Percentiles rank a stretch among this genome's conserved stretches.
Evolutionary conservation across 129 eudicot species (phyloP).

Genomic region (Saussurea involucrata): DNA sequence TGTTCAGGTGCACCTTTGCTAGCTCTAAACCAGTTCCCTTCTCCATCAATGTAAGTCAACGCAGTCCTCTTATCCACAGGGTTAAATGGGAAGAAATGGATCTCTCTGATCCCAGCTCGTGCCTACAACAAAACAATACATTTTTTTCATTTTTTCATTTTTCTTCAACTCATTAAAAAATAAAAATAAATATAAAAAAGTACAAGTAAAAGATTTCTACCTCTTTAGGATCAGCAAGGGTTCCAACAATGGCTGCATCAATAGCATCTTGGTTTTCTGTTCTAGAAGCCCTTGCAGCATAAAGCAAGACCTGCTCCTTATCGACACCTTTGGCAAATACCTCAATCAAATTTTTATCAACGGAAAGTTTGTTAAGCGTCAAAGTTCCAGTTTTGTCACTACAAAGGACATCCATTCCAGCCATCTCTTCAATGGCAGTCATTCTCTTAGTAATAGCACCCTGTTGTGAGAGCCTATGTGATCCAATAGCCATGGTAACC

Average conservation of each 20-base stretch:
- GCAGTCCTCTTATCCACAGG: conserved; percentile 86
- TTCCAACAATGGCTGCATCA: conserved; percentile 74
- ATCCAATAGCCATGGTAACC: conserved; percentile 81
- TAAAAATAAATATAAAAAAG: too few species aligned
- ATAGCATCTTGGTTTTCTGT: conserved; percentile 75
- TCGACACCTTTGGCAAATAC: conserved; percentile 65
- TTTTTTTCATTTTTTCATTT: neutral
- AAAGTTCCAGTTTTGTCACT: conserved; percentile 76
- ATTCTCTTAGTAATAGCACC: conserved; percentile 82
- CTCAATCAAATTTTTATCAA: conserved; percentile 55
- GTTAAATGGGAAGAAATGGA: conserved; percentile 71
- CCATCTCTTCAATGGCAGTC: conserved; percentile 84
- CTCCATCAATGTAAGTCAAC: conserved; percentile 53
- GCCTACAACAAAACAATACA: conserved; percentile 35
- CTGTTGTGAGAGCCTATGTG: conserved; percentile 67
- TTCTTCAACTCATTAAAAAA: neutral
- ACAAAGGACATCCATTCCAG: conserved; percentile 71
- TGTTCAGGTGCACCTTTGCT: conserved; percentile 87
- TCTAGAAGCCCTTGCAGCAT: conserved; percentile 76
- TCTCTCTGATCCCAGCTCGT: conserved; percentile 63
- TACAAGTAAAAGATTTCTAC: conserved; percentile 9
- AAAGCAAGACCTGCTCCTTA: conserved; percentile 53
- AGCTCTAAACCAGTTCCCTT: conserved; percentile 66
- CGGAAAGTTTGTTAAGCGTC: conserved; percentile 63
- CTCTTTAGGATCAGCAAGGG: conserved; percentile 79